Evolutionary conservation across 148 eudicot genomes (phyloP).

Genomic region (Spergularia bocconei): DNA sequence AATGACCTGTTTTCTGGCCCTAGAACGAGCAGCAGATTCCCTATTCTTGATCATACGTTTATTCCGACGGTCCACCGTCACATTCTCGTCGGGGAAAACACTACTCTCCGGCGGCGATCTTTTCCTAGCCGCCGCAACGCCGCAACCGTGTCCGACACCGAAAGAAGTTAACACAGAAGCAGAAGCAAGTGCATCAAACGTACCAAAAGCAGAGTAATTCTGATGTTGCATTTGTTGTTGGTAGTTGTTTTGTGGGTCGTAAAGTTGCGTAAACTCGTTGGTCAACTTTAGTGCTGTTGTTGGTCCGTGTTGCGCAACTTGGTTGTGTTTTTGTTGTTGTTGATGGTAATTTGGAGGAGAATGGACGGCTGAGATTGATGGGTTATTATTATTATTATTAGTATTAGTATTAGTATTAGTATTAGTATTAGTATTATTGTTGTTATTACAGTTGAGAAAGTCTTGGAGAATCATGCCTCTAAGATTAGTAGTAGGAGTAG

Average conservation of each 20-base stretch:
- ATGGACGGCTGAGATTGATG: not conserved
- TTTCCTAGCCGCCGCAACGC: conserved; percentile 19
- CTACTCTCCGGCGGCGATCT: conserved; percentile 19
- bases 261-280: not conserved
- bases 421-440: not conserved
- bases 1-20: conserved; percentile 52
- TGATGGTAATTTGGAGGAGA: not conserved
- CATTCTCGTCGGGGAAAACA: conserved; percentile 1
- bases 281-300: conserved; percentile 3
- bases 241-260: not conserved
- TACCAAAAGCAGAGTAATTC: conserved; percentile 8
- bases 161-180: conserved; percentile 11
- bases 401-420: no score
- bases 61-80: conserved; percentile 30
- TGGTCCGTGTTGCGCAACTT: not conserved
- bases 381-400: not conserved
- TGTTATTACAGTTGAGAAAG: conserved; percentile 28
- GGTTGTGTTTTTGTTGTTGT: not conserved
- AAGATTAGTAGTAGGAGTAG: not conserved
- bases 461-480: conserved; percentile 32
- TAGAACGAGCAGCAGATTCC: conserved; percentile 58
- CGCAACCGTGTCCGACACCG: not conserved
- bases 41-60: conserved; percentile 56
- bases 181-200: conserved; percentile 28
- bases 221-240: not conserved